Evolutionary conservation across 306 rosid genomes (phyloP), one percentile per base, ranked within the genome.

Genomic region (Datisca glomerata): DNA sequence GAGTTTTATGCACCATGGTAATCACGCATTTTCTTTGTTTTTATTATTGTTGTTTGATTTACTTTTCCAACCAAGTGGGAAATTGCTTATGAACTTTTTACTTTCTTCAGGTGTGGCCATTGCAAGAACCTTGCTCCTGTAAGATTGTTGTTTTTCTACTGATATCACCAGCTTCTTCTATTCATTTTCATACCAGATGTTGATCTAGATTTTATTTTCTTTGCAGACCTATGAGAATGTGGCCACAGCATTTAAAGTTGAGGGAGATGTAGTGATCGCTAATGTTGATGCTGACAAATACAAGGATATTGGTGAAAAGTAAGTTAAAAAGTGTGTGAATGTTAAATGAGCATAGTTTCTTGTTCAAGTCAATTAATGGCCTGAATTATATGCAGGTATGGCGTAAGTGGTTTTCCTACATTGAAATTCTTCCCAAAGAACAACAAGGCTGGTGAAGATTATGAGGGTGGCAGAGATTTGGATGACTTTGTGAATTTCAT

Each of bases 1-100:
- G 95, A 89, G 74, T 89, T 83, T 60, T 89, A 89, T 51, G 93
- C 97, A 51, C 94, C 97, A 21, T 83, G 93, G 97, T 89, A 67
- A 65, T 70, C 32, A 32, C 37, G 23, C 64, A 34, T 45, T 39
- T 51, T 40, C 19, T 29, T 3, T 45, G 20, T 35, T 46, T 33
- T 53, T 18, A 20, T 39, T n/a, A 5, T 22, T 39, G 6, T 12
- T 8, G 5, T 59, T 47, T 18, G 35, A 8, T 50, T 29, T 31
- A 35, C 21, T 51, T 12, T 42, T 20, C 18, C 9, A 38, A 4
- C 15, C 19, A 5, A 38, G 18, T 38, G 3, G 43, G 16, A 20
- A 53, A 35, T 29, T 13, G 28, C 21, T 42, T 18, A 41, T 13
- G 19, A 31, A 31, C 41, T 32, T 8, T 40, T 47, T 15, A 18